phyloP scores from a whole-genome alignment of 768 basidiomycete genomes.

The Naematelia aurantialba region DNA sequence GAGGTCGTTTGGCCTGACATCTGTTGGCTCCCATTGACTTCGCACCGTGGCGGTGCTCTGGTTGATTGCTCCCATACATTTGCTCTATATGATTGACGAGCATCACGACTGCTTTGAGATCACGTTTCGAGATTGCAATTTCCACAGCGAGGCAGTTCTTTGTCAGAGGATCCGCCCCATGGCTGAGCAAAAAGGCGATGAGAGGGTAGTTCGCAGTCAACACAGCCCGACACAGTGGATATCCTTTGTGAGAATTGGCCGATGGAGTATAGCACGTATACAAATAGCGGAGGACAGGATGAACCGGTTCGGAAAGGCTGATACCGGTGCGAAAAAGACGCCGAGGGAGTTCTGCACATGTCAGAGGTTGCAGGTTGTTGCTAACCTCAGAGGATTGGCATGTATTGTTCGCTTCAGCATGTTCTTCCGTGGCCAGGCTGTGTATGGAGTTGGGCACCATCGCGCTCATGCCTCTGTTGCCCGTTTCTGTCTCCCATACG shows the following conservation, averaged over 20 bases:
- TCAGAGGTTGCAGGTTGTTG: constrained; percentile 1
- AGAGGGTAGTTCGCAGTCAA: constrained; percentile 63
- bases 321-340: constrained; percentile 27
- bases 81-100: constrained; percentile 64
- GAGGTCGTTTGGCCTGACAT: constrained; percentile 7
- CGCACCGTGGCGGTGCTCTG: not conserved
- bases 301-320: constrained; percentile 13
- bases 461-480: not conserved
- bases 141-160: constrained; percentile 65
- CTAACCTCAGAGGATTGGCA: not conserved
- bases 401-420: not conserved
- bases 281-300: constrained; percentile 43
- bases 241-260: constrained; percentile 70
- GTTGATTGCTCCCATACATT: not conserved
- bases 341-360: constrained; percentile 33
- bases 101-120: constrained; percentile 65
- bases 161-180: constrained; percentile 66
- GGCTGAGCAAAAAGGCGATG: constrained; percentile 64
- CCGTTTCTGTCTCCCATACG: constrained; percentile 31
- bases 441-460: not conserved
- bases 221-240: constrained; percentile 75
- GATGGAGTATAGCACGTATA: constrained; percentile 54
- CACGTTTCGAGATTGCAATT: constrained; percentile 69
- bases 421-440: not conserved
- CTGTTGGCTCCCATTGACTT: constrained; percentile 5